phyloP scores from a whole-genome alignment of 148 eudicot genomes.

The Beta vulgaris region DNA sequence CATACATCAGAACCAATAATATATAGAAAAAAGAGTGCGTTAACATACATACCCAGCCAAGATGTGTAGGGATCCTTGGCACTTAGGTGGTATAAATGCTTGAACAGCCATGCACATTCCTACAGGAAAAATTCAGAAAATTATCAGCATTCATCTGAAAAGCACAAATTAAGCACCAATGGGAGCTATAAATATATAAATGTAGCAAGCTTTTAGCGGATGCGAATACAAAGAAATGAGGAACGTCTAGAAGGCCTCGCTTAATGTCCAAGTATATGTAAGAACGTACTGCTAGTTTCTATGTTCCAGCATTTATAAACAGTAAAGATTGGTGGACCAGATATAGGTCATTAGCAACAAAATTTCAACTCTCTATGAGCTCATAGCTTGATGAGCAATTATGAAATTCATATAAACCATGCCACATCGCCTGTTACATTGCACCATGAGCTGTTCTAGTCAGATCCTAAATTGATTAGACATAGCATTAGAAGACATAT shows the following conservation, averaged over 20 bases:
- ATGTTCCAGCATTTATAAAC: not conserved
- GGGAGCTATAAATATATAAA: not conserved
- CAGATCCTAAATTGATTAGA: not conserved
- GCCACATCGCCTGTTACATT: not conserved
- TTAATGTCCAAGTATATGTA: not conserved
- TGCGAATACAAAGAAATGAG: not conserved
- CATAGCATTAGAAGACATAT: no score
- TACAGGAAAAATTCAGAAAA: conserved; percentile 26
- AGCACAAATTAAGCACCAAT: not conserved
- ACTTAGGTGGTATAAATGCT: conserved; percentile 69
- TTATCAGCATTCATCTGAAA: not conserved
- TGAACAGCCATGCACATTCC: conserved; percentile 97
- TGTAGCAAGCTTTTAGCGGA: not conserved
- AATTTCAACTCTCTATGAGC: not conserved
- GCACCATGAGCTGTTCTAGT: not conserved
- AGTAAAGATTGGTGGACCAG: not conserved
- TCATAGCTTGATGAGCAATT: not conserved
- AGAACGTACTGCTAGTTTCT: not conserved
- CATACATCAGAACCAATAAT: conserved; percentile 9
- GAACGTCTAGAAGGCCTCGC: not conserved
- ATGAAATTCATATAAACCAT: not conserved
- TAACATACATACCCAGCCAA: conserved; percentile 57
- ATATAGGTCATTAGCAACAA: not conserved
- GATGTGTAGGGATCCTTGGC: conserved; percentile 58
- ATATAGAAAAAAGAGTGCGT: conserved; percentile 6